These are phyloP conservation scores for Lentinula edodes DNA, from an alignment of 768 basidiomycete species.

Conservation along the genomic window DNA sequence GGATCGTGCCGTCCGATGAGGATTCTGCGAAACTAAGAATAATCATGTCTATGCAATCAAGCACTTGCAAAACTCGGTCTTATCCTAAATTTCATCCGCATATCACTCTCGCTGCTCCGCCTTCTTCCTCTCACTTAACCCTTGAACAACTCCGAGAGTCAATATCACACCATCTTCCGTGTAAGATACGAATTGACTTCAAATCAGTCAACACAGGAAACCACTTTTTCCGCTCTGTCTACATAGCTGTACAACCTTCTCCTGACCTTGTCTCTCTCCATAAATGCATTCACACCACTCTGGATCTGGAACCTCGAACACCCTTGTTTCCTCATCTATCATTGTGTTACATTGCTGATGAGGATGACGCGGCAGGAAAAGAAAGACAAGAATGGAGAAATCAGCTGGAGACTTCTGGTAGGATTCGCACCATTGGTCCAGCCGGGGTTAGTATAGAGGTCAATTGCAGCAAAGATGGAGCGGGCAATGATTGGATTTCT, in stretches of 20 bases:
- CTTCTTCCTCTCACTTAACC: conserved; percentile 17
- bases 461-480: conserved; percentile 22
- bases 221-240: conserved; percentile 70
- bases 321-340: conserved; percentile 71
- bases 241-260: conserved; percentile 43
- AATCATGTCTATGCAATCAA: conserved; percentile 38
- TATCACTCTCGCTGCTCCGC: conserved; percentile 57
- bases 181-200: conserved; percentile 40
- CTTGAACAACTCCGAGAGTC: conserved; percentile 31
- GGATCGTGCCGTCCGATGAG: conserved; percentile 58
- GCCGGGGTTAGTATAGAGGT: conserved; percentile 21
- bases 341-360: conserved; percentile 64
- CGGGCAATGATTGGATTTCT: conserved; percentile 26
- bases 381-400: conserved; percentile 47
- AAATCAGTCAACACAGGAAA: conserved; percentile 48
- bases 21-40: conserved; percentile 38
- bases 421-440: conserved; percentile 17
- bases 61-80: conserved; percentile 26
- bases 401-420: conserved; percentile 31
- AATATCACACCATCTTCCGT: conserved; percentile 26
- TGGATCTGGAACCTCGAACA: conserved; percentile 37
- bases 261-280: conserved; percentile 45
- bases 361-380: conserved; percentile 40
- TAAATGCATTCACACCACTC: conserved; percentile 32
- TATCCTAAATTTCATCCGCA: conserved; percentile 66